Base-by-base conservation (phyloP, 495 filamentous ascomycete genomes). In the Baudoinia panamericana region DNA sequence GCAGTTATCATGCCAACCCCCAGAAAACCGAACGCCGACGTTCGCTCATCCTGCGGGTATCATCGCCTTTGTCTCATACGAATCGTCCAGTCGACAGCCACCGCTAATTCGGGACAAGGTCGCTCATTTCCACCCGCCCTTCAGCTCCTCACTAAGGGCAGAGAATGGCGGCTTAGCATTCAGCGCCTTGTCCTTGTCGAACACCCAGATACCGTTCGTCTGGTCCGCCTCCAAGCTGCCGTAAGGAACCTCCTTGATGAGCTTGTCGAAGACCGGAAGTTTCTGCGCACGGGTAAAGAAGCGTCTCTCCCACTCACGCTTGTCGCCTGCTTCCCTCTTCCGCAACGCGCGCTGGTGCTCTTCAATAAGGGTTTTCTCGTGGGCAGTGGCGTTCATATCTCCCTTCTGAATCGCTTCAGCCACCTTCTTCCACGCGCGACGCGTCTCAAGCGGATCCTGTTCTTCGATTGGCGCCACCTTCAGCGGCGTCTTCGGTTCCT, bases 161-260 rank as follows among this genome's bases (percentile, higher is more conserved):
- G 25, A 30, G 20, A 57, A 57, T 9, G 54, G 54, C 36, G 57
- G 54, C 46, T 62, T 60, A 20, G 59, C 64, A 45, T 65, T 58
- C 13, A 58, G 67, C 13, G 75, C 74, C 59, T 84, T 84, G 25
- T 62, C 61, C 18, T 55, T 48, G 56, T 92, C 82, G 58, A 85
- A 95, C 26, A 80, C 66, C 87, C 87, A 95, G 17, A 95, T 70
- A 3, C 87, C 87, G 40, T 76, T 80, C 6, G 87, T 93, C 66
- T 86, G 83, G 33, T 63, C 60, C 20, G 13, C 13, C 42, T 90
- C 84, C 33, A 52, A 17, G 36, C 29, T 40, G 26, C 48, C 48
- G 1, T 72, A 51, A n/a, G 66, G 64, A 49, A 72, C 66, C 10
- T 76, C 73, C 13, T 61, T 60, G 1, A 77, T 76, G 34, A 93